Conservation (phyloP, 1,284 basidiomycete species). For the Ustilago shanxiensis region DNA sequence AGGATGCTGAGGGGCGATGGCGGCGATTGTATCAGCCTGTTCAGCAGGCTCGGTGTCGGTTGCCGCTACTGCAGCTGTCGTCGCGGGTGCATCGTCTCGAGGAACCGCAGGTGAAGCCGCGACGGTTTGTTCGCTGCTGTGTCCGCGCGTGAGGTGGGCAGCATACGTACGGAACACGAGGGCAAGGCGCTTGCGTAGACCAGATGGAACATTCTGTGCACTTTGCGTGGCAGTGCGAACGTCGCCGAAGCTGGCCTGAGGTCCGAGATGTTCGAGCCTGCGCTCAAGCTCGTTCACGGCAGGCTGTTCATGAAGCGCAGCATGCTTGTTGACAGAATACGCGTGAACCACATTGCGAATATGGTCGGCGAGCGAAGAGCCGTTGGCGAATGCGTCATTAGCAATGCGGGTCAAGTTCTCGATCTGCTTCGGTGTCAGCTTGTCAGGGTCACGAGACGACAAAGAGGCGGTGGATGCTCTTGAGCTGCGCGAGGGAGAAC, state of each 20-base stretch:
- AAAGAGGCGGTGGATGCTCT: slow-evolving; percentile 13
- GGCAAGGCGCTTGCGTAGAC: background rate
- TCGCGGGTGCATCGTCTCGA: background rate
- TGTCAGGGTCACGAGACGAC: background rate
- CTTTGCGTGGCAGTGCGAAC: slow-evolving; percentile 3
- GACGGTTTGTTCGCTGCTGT: background rate
- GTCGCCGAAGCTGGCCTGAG: slow-evolving; percentile 5
- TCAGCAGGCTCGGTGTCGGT: background rate
- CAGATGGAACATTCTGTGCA: slow-evolving; percentile 1
- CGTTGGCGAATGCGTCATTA: background rate
- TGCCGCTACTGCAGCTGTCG: background rate
- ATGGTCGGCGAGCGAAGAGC: slow-evolving; percentile 14
- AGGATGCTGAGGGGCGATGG: background rate
- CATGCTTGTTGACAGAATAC: slow-evolving; percentile 2
- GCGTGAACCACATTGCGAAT: slow-evolving; percentile 5
- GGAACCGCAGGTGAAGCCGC: background rate
- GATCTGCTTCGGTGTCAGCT: slow-evolving; percentile 3
- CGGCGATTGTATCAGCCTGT: background rate
- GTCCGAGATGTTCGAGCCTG: slow-evolving; percentile 4
- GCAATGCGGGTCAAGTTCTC: background rate
- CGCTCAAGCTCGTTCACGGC: slow-evolving; percentile 11
- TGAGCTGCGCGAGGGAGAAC: slow-evolving; percentile 1
- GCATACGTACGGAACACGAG: slow-evolving; percentile 8
- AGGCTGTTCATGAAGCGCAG: background rate
- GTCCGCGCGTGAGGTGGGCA: background rate